Evolutionary conservation across 2,329 filamentous ascomycete species (phyloP).

Genomic region (Colletotrichum gigasporum): DNA sequence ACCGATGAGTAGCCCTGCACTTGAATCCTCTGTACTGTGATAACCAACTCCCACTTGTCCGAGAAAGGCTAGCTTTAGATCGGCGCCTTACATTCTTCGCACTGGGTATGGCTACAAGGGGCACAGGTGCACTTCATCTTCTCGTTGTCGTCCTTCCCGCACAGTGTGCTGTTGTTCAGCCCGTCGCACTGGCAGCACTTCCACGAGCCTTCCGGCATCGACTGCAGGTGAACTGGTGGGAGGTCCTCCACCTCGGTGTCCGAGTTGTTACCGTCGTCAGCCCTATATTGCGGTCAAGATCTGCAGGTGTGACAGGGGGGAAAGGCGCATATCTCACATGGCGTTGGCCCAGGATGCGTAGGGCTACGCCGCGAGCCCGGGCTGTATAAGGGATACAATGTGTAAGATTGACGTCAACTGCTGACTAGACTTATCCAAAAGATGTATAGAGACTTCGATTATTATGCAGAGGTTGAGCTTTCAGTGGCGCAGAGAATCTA

Average conservation of each 20-base stretch:
- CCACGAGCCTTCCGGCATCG: constrained; percentile 12
- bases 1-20: no score
- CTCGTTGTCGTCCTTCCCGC: not conserved
- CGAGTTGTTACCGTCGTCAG: not conserved
- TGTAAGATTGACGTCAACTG: no score
- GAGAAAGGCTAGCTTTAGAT: no score
- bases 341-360: no score
- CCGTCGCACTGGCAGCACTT: constrained; percentile 1
- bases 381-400: no score
- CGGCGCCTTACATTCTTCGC: constrained; percentile 10
- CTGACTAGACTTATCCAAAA: no score
- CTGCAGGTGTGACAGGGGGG: not conserved
- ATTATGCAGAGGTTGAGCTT: no score
- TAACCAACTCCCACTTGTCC: no score
- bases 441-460: no score
- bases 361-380: no score
- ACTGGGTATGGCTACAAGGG: not conserved
- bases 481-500: no score
- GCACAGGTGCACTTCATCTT: constrained; percentile 4
- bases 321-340: not conserved
- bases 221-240: not conserved
- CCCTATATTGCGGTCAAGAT: not conserved
- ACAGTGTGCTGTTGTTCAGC: constrained; percentile 12
- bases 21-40: no score
- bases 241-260: not conserved